A percentile compares a stretch with the other conserved stretches of the same genome.
Conservation (phyloP, 768 basidiomycete species). For the Phylloporus rhodoxanthus region DNA sequence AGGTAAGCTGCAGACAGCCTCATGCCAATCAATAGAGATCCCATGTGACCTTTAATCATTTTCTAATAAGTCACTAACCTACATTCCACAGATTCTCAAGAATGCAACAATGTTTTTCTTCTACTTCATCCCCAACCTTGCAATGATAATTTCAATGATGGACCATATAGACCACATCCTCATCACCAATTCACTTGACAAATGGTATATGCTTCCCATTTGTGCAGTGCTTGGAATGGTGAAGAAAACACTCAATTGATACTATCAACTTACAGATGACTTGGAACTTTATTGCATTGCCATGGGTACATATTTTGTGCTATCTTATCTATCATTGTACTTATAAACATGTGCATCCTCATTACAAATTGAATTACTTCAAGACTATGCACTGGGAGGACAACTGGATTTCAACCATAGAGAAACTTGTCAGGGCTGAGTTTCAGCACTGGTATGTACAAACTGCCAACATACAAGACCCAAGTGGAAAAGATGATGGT, state of each 20-base stretch:
- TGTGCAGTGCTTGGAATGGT: background rate
- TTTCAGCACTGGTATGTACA: too few species aligned
- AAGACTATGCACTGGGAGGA: too few species aligned
- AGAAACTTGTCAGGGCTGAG: too few species aligned
- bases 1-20: too few species aligned
- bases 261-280: background rate
- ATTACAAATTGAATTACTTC: background rate
- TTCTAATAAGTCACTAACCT: too few species aligned
- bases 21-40: too few species aligned
- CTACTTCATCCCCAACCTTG: too few species aligned
- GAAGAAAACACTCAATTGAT: background rate
- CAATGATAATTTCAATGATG: background rate
- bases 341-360: background rate
- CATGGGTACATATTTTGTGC: background rate
- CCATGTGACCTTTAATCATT: too few species aligned
- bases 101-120: background rate
- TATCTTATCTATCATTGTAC: background rate
- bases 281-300: background rate
- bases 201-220: background rate
- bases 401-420: too few species aligned
- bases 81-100: background rate
- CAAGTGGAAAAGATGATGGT: too few species aligned
- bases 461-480: too few species aligned
- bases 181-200: background rate
- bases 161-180: background rate